These are phyloP conservation scores for Nematodospora anomalae DNA, from an alignment of 1,139 yeast species.

Conservation along the genomic window DNA sequence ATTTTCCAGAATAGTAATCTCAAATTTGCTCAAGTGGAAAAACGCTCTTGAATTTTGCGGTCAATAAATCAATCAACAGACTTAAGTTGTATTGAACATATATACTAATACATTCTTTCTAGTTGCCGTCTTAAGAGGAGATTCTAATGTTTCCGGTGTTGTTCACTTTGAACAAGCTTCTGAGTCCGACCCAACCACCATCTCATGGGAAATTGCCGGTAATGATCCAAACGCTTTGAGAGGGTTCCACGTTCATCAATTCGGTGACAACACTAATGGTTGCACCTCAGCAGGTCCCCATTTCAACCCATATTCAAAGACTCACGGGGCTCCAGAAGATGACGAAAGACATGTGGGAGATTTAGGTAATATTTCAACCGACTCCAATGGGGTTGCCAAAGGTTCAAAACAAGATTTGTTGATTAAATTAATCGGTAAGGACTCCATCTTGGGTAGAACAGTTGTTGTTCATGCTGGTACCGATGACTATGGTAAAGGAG, in stretches of 20 bases:
- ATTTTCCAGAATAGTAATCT: conserved; percentile 1
- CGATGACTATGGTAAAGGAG: conserved; percentile 97
- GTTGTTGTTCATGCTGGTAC: conserved; percentile 93
- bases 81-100: not conserved
- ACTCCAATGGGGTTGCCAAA: conserved; percentile 83
- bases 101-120: conserved; percentile 12
- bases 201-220: conserved; percentile 85
- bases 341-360: conserved; percentile 95
- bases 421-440: conserved; percentile 78
- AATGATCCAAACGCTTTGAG: conserved; percentile 84
- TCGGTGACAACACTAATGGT: conserved; percentile 98
- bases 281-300: conserved; percentile 99
- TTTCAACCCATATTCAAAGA: conserved; percentile 89
- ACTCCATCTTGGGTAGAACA: conserved; percentile 91
- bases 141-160: conserved; percentile 80
- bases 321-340: conserved; percentile 94
- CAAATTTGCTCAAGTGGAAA: conserved; percentile 1
- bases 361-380: conserved; percentile 90
- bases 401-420: conserved; percentile 78
- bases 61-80: not conserved
- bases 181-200: conserved; percentile 79
- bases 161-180: conserved; percentile 82
- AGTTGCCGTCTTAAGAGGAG: conserved; percentile 97
- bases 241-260: conserved; percentile 97
- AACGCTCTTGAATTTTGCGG: not conserved